phyloP scores from a whole-genome alignment of 352 stramenopile species.

The Phytophthora quininea region DNA sequence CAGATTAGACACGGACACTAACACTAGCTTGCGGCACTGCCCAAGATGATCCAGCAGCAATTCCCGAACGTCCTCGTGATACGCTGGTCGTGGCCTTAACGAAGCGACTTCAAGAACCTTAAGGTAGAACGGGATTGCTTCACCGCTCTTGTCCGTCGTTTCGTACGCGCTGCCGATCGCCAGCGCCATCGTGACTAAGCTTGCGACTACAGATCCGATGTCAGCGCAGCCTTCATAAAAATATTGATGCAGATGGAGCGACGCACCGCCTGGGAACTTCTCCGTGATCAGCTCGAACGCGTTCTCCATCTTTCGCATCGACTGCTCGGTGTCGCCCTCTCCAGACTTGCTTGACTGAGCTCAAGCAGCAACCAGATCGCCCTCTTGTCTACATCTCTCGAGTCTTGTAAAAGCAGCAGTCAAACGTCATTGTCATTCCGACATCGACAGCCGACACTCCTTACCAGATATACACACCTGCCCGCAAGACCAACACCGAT shows the following conservation, averaged over 20 bases:
- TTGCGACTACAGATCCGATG: conserved; percentile 41
- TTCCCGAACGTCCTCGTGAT: conserved; percentile 41
- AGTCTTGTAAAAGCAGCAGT: conserved; percentile 5
- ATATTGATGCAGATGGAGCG: neutral
- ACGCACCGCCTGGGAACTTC: conserved; percentile 19
- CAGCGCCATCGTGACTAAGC: conserved; percentile 67
- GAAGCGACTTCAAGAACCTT: conserved; percentile 50
- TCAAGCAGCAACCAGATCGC: conserved; percentile 18
- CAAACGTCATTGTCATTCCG: neutral
- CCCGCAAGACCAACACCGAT: conserved; percentile 18
- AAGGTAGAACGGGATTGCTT: conserved; percentile 61
- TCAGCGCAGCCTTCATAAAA: neutral
- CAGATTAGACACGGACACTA: neutral
- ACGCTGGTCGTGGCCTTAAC: conserved; percentile 2
- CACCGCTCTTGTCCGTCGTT: conserved; percentile 39
- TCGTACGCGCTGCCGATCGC: conserved; percentile 65
- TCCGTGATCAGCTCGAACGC: conserved; percentile 20
- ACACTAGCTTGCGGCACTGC: conserved; percentile 68
- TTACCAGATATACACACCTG: conserved; percentile 24
- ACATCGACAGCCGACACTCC: neutral
- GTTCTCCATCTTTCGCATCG: conserved; percentile 12
- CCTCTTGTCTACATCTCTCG: conserved; percentile 20
- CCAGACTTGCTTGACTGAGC: conserved; percentile 17
- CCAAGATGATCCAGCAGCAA: conserved; percentile 67
- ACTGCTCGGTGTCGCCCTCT: conserved; percentile 20